Evolutionary conservation across 140 eudicot genomes (phyloP), one percentile per base, ranked within the genome.

Genomic region (Oenanthe javanica): DNA sequence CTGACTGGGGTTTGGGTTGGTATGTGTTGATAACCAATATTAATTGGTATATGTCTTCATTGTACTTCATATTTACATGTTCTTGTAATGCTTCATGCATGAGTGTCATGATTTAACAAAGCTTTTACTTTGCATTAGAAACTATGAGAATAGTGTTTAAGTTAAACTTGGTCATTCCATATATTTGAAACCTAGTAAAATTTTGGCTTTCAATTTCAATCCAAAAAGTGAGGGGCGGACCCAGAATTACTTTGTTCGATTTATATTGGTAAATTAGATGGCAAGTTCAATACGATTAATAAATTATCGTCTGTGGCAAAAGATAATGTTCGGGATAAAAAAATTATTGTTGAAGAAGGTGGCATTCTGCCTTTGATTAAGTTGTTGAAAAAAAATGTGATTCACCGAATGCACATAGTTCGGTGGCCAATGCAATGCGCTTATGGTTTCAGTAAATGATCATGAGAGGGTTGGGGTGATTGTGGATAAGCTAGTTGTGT

Each of bases 1-100:
- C 85, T 92, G 79, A 94, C 96, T 48, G 98, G 98, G 48, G 98
- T 94, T 86, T 94, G 98, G 97, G 88, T 90, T 61, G 96, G 98
- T 93, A 91, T n/a, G 97, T 86, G 50, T 23, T 45, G 40, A 43
- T 13, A 43, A 9, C 47, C 64, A 8, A 1, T 78, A 27, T 67
- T 31, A 4, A 67, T 25, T 43, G 3, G 45, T 67, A 67, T 67
- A 36, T 64, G 72, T 64, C 42, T 25, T 27, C 45, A 67, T 4
- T 31, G 73, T 67, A 27, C 12, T 12, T 67, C 13, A 14, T 67
- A 27, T 64, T 14, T 31, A 67, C 45, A 67, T 67, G 73, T 3
- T 25, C 21, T 11, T 67, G 21, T 25, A 19, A 31, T 67, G 73
- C 19, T 67, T 67, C 21, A 36, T 67, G 73, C 73, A 27, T 67